Base-by-base conservation (phyloP, 2,329 filamentous ascomycete species). In the Colletotrichum eremochloae region DNA sequence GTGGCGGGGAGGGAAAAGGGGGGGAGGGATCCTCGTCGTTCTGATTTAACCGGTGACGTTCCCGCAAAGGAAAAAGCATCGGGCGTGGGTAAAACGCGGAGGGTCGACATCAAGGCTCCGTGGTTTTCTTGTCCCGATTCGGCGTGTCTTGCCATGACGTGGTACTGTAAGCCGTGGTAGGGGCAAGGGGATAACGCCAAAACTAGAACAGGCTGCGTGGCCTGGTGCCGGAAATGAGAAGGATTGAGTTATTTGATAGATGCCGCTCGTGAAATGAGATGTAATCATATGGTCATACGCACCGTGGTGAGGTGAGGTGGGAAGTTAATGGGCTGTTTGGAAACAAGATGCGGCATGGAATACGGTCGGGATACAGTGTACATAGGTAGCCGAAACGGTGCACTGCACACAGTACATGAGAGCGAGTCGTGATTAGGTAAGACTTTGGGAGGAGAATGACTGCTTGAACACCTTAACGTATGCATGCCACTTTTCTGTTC, bases 61-160 rank as follows among this genome's bases (percentile, higher is more conserved):
- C 61, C 70, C 6, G 60, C 56, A 72, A 62, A 24, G 60, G 55
- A 18, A 72, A 70, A 36, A 55, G 60, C 8, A 11, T 48, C 38
- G 15, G 24, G 57, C 48, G 67, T 31, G n/a, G 38, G 11, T 24
- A 63, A 66, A 58, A 38, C 50, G 62, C 72, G 72, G 72, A 74
- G 66, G 65, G 44, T 53, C 52, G 48, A 55, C 38, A 65, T 66
- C 57, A 52, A 63, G 57, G 72, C 70, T 74, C 72, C 72, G 72
- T 67, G 72, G 62, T 67, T 73, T 73, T 70, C 14, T 48, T 31
- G 57, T 69, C 72, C 72, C 72, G 58, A 74, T 73, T 63, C 55
- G 72, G 72, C 11, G 62, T 38, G 33, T 63, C 61, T 66, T 33
- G 57, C 63, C 58, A 63, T 66, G 70, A 63, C 57, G 70, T 70